Evolutionary conservation across 257 asterid genomes (phyloP).

Genomic region (Rhazya stricta): DNA sequence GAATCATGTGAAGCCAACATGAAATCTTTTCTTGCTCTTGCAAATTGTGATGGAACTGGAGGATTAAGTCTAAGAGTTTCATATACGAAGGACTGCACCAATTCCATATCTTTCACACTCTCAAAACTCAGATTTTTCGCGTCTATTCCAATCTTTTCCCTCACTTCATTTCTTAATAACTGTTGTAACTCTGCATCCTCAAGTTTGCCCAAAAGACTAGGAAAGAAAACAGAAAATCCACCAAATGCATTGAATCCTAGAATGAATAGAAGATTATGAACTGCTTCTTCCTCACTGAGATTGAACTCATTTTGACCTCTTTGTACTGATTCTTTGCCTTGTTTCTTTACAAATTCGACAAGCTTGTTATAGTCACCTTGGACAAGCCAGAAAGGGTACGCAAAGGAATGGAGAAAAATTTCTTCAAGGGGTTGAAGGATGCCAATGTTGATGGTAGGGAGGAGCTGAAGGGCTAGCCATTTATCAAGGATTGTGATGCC

Average conservation of each 20-base stretch:
- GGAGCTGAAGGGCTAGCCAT: constrained; percentile 76
- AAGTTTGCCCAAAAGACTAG: constrained; percentile 32
- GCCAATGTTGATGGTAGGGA: constrained; percentile 49
- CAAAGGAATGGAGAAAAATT: constrained; percentile 75
- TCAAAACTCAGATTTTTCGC: constrained; percentile 39
- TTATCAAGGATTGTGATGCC: constrained; percentile 52
- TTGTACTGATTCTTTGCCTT: constrained; percentile 41
- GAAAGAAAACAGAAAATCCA: constrained; percentile 54
- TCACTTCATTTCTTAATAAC: constrained; percentile 51
- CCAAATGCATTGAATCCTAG: constrained; percentile 91
- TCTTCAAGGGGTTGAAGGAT: constrained; percentile 63
- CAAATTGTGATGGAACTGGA: constrained; percentile 76
- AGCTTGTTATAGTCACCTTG: constrained; percentile 64
- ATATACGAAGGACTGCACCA: constrained; percentile 64
- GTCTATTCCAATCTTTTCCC: constrained; percentile 33
- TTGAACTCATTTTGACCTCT: constrained; percentile 52
- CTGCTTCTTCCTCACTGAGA: constrained; percentile 60
- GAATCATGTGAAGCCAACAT: constrained; percentile 49
- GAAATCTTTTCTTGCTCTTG: constrained; percentile 77
- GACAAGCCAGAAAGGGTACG: constrained; percentile 62
- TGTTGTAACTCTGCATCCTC: constrained; percentile 46
- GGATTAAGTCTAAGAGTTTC: constrained; percentile 71
- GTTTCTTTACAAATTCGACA: constrained; percentile 32
- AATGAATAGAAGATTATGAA: constrained; percentile 63
- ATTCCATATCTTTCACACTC: constrained; percentile 50